Conservation (phyloP, 2,329 filamentous ascomycete species). For the Alternaria hordeiaustralica region DNA sequence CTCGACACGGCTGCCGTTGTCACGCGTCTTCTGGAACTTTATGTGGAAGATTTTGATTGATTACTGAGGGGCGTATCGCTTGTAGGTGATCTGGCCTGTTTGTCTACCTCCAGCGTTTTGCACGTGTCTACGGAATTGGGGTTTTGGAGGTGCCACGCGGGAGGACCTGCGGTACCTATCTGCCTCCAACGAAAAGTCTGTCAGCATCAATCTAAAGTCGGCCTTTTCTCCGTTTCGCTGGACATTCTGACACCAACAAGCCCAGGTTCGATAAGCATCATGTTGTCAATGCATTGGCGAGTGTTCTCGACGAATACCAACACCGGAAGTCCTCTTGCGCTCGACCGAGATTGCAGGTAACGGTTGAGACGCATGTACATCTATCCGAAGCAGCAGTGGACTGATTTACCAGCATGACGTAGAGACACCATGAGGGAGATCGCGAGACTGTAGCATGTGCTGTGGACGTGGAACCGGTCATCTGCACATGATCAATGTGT, state of each 20-base stretch:
- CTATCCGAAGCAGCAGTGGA: background rate
- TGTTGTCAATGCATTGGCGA: background rate
- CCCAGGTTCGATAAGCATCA: background rate
- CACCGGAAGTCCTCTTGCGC: background rate
- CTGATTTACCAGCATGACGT: background rate
- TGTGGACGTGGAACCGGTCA: background rate
- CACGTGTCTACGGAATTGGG: background rate
- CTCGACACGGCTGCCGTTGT: background rate
- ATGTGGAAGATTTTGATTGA: background rate
- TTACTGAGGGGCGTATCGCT: constrained; percentile 1
- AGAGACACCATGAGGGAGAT: background rate
- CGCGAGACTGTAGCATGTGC: background rate
- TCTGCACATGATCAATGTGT: background rate
- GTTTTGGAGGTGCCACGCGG: background rate
- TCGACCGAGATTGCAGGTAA: background rate
- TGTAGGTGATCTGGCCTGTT: background rate
- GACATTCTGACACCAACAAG: background rate
- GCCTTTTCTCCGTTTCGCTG: background rate
- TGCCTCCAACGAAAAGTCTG: background rate
- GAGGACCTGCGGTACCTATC: constrained; percentile 8
- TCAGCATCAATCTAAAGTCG: background rate
- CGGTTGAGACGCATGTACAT: background rate
- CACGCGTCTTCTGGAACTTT: background rate
- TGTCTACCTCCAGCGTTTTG: background rate
- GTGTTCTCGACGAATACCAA: background rate